phyloP scores from a whole-genome alignment of 257 asterid species.

The Lithospermum erythrorhizon region DNA sequence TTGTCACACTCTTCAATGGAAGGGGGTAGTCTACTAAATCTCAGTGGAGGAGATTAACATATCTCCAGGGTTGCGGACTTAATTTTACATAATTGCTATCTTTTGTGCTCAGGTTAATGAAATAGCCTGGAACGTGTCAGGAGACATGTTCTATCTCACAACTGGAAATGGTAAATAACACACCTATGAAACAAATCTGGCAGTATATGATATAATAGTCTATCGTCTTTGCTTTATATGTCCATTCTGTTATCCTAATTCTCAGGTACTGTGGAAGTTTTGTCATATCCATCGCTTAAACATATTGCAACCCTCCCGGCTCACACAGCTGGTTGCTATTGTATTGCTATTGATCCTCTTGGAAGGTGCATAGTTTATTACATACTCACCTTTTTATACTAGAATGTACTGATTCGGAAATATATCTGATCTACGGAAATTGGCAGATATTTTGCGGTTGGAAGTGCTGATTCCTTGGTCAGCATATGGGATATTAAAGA shows the following conservation, averaged over 20 bases:
- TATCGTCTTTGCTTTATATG: not conserved
- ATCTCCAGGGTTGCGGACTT: not conserved
- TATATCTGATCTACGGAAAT: not conserved
- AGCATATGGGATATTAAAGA: constrained; percentile 97
- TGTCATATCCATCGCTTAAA: constrained; percentile 76
- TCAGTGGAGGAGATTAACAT: not conserved
- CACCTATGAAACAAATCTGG: not conserved
- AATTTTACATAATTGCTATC: not conserved
- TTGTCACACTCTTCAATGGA: not conserved
- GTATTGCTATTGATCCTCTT: constrained; percentile 90
- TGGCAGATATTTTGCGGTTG: constrained; percentile 85
- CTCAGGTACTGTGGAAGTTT: constrained; percentile 91
- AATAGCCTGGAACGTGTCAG: constrained; percentile 60
- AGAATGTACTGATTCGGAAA: not conserved
- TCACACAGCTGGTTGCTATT: constrained; percentile 99
- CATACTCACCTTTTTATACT: not conserved
- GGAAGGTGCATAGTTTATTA: constrained; percentile 51
- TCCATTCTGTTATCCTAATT: not conserved
- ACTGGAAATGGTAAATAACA: constrained; percentile 79
- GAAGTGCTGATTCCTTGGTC: constrained; percentile 95
- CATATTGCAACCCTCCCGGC: constrained; percentile 83
- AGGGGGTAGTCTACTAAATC: not conserved
- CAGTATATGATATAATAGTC: not conserved
- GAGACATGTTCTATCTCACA: constrained; percentile 85
- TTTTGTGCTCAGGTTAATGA: constrained; percentile 66